phyloP scores from a whole-genome alignment of 208 protist species.

The Vickermania ingenoplastis region DNA sequence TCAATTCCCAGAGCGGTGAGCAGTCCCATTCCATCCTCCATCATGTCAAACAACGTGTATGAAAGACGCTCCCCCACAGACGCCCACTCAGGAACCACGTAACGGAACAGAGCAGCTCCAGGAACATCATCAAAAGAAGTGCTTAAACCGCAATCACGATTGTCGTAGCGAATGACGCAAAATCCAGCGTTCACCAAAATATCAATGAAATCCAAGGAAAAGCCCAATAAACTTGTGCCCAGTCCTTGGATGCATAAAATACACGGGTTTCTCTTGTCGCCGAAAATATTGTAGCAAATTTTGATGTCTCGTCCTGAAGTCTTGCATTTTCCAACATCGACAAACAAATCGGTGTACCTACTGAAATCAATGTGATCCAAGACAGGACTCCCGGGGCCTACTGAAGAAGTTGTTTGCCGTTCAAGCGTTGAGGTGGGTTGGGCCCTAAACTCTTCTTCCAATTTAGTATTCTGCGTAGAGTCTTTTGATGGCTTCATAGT shows the following conservation, averaged over 20 bases:
- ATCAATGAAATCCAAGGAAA: conserved; percentile 20
- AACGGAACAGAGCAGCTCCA: conserved; percentile 22
- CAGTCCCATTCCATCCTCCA: conserved; percentile 48
- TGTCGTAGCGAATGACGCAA: conserved; percentile 76
- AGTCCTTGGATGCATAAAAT: conserved; percentile 61
- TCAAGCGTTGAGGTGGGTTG: no score
- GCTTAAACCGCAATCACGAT: conserved; percentile 56
- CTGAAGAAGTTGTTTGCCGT: no score
- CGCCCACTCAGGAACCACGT: conserved; percentile 32
- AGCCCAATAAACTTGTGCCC: conserved; percentile 16
- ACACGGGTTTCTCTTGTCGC: conserved; percentile 40
- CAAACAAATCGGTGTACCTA: conserved; percentile 22
- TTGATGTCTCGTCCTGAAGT: conserved; percentile 48
- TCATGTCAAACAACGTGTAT: conserved; percentile 66
- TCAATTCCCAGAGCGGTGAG: conserved; percentile 37
- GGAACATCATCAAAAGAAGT: conserved; percentile 42
- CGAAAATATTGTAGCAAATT: conserved; percentile 76
- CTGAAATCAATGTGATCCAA: conserved; percentile 2
- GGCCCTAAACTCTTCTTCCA: no score
- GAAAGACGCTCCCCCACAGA: conserved; percentile 29
- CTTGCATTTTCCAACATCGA: conserved; percentile 41
- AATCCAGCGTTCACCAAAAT: conserved; percentile 33
- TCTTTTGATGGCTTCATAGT: no score
- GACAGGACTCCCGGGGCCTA: not conserved
- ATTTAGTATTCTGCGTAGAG: no score